These are phyloP conservation scores for Magnaporthiopsis incrustans DNA, from an alignment of 2,329 filamentous ascomycete genomes.

Conservation along the genomic window DNA sequence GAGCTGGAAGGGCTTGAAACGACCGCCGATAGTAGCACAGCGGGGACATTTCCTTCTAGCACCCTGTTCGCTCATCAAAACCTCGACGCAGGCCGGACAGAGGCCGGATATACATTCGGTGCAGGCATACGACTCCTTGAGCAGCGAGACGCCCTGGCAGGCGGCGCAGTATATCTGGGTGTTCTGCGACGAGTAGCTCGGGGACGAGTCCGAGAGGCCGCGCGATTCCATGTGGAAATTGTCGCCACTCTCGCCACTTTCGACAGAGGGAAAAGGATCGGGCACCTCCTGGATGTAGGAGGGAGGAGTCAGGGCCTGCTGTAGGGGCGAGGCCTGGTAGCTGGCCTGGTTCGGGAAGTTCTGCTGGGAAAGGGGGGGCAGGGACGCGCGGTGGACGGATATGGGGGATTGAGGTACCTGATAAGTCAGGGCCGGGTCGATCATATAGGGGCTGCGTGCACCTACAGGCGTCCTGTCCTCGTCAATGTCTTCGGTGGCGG, in stretches of 20 bases:
- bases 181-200: constrained; percentile 62
- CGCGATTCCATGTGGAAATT: constrained; percentile 62
- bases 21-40: constrained; percentile 69
- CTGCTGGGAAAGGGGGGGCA: constrained; percentile 53
- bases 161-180: constrained; percentile 91
- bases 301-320: constrained; percentile 84
- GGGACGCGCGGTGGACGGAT: constrained; percentile 52
- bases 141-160: constrained; percentile 66
- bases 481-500: constrained; percentile 83
- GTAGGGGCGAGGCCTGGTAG: constrained; percentile 84
- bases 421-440: constrained; percentile 34
- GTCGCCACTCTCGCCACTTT: constrained; percentile 65
- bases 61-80: constrained; percentile 67
- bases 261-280: constrained; percentile 84
- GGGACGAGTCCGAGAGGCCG: constrained; percentile 62
- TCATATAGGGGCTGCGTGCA: constrained; percentile 27
- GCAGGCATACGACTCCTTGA: constrained; percentile 85
- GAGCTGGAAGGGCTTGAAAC: constrained; percentile 79
- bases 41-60: constrained; percentile 70
- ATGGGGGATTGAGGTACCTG: constrained; percentile 59
- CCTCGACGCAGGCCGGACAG: constrained; percentile 79
- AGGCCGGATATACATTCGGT: constrained; percentile 94
- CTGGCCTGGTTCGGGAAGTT: constrained; percentile 48
- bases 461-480: constrained; percentile 84
- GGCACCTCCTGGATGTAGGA: constrained; percentile 57